Percentiles rank a stretch among this genome's conserved stretches.
phyloP scores from a whole-genome alignment of 2,329 filamentous ascomycete species.

The Stagonosporopsis chrysanthemi region DNA sequence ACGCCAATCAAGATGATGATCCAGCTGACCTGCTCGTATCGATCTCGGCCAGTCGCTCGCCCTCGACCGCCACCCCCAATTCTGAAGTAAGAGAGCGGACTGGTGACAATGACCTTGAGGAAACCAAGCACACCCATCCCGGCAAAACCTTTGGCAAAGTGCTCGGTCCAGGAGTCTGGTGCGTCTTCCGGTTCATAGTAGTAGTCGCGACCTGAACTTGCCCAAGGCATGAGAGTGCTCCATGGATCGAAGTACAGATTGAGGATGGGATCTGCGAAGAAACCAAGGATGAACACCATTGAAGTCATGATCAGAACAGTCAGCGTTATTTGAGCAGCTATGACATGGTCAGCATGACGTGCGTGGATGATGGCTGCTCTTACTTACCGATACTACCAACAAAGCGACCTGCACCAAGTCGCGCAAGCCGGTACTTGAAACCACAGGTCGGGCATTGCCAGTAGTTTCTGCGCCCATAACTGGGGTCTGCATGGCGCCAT shows the following conservation, averaged over 20 bases:
- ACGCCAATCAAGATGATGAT: conserved; percentile 81
- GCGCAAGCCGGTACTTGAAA: conserved; percentile 80
- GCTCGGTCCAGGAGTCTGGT: conserved; percentile 73
- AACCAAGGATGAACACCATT: conserved; percentile 83
- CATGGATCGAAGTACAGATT: conserved; percentile 83
- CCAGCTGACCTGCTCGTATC: conserved; percentile 81
- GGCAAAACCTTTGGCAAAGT: conserved; percentile 90
- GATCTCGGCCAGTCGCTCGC: conserved; percentile 73
- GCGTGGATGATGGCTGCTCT: neutral
- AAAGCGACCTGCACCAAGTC: conserved; percentile 77
- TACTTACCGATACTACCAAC: conserved; percentile 56
- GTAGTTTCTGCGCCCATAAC: conserved; percentile 71
- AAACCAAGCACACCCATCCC: conserved; percentile 88
- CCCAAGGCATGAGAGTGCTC: conserved; percentile 50
- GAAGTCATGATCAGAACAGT: conserved; percentile 75
- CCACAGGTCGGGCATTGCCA: conserved; percentile 89
- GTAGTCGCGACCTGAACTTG: conserved; percentile 30
- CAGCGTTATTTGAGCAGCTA: conserved; percentile 69
- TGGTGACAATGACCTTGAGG: conserved; percentile 77
- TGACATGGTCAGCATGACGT: neutral
- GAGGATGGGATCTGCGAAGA: conserved; percentile 91
- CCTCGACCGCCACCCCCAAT: conserved; percentile 60
- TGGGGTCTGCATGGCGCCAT: conserved; percentile 79
- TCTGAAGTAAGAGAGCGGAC: conserved; percentile 79
- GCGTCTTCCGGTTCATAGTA: conserved; percentile 46